Percentiles rank a stretch among this genome's conserved stretches.
phyloP scores from a whole-genome alignment of 1,284 basidiomycete genomes.

The Cutaneotrichosporon mucoides region DNA sequence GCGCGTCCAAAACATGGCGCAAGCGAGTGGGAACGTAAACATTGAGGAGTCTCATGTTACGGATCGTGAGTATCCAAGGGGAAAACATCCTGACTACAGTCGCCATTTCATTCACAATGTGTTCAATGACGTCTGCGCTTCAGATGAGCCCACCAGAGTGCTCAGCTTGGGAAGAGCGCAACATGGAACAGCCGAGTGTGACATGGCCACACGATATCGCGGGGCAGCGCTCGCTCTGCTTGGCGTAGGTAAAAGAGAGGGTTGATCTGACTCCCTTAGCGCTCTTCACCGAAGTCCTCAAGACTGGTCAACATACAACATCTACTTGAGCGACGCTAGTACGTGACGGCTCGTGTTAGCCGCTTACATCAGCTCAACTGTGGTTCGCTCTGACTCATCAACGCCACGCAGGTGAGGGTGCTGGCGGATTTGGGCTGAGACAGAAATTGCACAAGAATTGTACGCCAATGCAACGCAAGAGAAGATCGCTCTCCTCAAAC shows the following conservation, averaged over 20 bases:
- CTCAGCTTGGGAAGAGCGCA: conserved; percentile 23
- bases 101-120: conserved; percentile 45
- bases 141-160: conserved; percentile 40
- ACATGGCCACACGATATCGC: conserved; percentile 1
- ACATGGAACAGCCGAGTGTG: neutral
- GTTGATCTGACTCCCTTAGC: conserved; percentile 20
- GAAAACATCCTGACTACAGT: conserved; percentile 23
- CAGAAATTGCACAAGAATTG: conserved; percentile 29
- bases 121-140: conserved; percentile 41
- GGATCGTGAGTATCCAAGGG: too few species aligned
- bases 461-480: conserved; percentile 34
- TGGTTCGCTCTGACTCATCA: conserved; percentile 35
- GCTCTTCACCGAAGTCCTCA: conserved; percentile 47
- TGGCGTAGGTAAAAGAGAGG: conserved; percentile 22
- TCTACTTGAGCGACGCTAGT: conserved; percentile 45
- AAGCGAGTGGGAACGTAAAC: too few species aligned
- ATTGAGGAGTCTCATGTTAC: too few species aligned
- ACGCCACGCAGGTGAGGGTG: conserved; percentile 26
- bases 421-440: neutral
- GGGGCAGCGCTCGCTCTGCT: conserved; percentile 14
- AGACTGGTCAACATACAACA: conserved; percentile 48
- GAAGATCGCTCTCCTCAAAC: conserved; percentile 29
- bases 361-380: conserved; percentile 30
- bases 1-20: too few species aligned
- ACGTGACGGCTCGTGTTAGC: conserved; percentile 4